Conservation (phyloP, 345 rosid genomes). For the Eucalyptus grandis region DNA sequence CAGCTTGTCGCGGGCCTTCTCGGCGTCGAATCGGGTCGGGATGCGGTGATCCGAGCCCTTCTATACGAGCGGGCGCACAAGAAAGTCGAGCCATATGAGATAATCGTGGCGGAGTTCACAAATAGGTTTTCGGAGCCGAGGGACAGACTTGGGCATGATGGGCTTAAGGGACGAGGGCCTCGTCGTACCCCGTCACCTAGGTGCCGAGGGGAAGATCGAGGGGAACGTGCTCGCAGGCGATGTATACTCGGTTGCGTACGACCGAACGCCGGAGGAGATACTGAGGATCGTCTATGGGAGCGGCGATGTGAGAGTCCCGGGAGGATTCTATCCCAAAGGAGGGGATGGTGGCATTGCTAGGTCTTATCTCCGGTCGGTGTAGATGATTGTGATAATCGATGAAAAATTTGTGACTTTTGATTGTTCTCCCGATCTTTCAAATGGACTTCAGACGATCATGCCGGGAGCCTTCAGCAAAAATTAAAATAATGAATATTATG, state of each 20-base stretch:
- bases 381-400: not conserved
- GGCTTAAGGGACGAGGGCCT: conserved; percentile 52
- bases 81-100: conserved; percentile 22
- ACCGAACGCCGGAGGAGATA: conserved; percentile 47
- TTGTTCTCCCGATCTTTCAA: not conserved
- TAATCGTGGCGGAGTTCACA: conserved; percentile 33
- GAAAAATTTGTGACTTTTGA: not conserved
- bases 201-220: conserved; percentile 22
- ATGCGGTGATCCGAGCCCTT: conserved; percentile 55
- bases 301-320: conserved; percentile 37
- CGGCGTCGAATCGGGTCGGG: conserved; percentile 78
- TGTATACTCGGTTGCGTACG: conserved; percentile 19
- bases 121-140: conserved; percentile 11
- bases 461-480: not conserved
- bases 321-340: conserved; percentile 64
- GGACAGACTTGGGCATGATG: conserved; percentile 15
- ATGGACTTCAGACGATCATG: not conserved
- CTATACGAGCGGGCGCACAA: conserved; percentile 17
- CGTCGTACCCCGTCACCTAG: conserved; percentile 3
- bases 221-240: conserved; percentile 60
- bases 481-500: not conserved
- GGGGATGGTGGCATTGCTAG: conserved; percentile 47
- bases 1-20: conserved; percentile 77
- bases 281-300: conserved; percentile 53
- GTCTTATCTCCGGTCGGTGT: conserved; percentile 5